phyloP scores from a whole-genome alignment of 2,329 filamentous ascomycete species.

The Botryotinia convoluta region DNA sequence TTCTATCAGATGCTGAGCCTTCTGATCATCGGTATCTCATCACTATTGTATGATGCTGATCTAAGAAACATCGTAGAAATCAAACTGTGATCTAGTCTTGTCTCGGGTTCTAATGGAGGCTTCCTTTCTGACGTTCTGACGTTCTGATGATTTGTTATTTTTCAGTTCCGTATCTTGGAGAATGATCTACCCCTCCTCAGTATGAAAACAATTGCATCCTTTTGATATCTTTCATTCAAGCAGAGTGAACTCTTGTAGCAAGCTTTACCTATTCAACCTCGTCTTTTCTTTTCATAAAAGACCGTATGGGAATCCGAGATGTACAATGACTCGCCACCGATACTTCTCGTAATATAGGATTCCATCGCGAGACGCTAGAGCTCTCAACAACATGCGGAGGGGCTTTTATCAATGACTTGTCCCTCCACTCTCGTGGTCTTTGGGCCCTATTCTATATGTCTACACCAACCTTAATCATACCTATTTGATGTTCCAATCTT shows the following conservation, averaged over 20 bases:
- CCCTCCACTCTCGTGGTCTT: no score
- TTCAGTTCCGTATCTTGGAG: neutral
- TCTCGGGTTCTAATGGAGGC: neutral
- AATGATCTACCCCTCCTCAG: neutral
- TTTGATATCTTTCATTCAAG: neutral
- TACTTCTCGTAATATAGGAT: neutral
- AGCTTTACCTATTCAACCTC: neutral
- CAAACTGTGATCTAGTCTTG: neutral
- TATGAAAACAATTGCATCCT: rapidly evolving
- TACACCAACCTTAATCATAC: no score
- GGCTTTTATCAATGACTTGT: no score
- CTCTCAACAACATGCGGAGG: no score
- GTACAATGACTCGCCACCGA: neutral
- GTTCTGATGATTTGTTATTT: neutral
- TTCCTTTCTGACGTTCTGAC: neutral
- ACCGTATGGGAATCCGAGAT: neutral
- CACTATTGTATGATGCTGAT: neutral
- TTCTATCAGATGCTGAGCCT: neutral
- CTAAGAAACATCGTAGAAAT: neutral
- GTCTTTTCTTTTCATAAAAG: neutral
- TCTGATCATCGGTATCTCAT: neutral
- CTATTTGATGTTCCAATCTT: no score
- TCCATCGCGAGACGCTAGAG: neutral
- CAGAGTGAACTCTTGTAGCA: neutral
- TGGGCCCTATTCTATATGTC: no score